These are phyloP conservation scores for Myxozyma monticola DNA, from an alignment of 805 yeast genomes.

Conservation along the genomic window DNA sequence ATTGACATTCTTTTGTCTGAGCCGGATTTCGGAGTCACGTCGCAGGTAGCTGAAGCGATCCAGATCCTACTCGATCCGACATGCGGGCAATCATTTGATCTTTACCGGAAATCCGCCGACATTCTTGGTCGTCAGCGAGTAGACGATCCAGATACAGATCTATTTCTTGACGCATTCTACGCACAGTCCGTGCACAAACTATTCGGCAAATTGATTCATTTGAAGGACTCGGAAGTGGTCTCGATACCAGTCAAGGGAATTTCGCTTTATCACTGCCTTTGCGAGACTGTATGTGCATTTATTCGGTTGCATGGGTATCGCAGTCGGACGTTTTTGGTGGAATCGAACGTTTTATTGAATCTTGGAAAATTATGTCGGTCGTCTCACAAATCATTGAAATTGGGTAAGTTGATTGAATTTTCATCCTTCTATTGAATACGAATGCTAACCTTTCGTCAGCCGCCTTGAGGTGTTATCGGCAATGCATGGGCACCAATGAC, in stretches of 20 bases:
- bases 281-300: conserved; percentile 72
- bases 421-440: too few relatives aligned
- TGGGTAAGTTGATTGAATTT: conserved; percentile 5
- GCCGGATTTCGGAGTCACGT: conserved; percentile 66
- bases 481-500: conserved; percentile 62
- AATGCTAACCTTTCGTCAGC: conserved; percentile 57
- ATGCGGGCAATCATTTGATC: conserved; percentile 26
- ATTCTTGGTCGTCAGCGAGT: conserved; percentile 21
- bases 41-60: conserved; percentile 82
- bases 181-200: conserved; percentile 57
- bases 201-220: conserved; percentile 50
- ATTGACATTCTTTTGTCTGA: conserved; percentile 63
- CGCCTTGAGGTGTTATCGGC: conserved; percentile 67
- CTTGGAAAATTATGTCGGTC: conserved; percentile 51
- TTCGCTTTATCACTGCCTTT: conserved; percentile 54
- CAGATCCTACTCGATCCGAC: conserved; percentile 67
- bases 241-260: conserved; percentile 9
- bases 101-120: conserved; percentile 14
- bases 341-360: conserved; percentile 58
- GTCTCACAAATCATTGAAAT: conserved; percentile 40
- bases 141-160: conserved; percentile 26
- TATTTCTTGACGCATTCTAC: conserved; percentile 62
- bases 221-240: conserved; percentile 19
- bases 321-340: conserved; percentile 64
- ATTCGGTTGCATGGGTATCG: conserved; percentile 60